These are phyloP conservation scores for Erodium moschatum DNA, from an alignment of 441 rosid genomes.

Conservation along the genomic window DNA sequence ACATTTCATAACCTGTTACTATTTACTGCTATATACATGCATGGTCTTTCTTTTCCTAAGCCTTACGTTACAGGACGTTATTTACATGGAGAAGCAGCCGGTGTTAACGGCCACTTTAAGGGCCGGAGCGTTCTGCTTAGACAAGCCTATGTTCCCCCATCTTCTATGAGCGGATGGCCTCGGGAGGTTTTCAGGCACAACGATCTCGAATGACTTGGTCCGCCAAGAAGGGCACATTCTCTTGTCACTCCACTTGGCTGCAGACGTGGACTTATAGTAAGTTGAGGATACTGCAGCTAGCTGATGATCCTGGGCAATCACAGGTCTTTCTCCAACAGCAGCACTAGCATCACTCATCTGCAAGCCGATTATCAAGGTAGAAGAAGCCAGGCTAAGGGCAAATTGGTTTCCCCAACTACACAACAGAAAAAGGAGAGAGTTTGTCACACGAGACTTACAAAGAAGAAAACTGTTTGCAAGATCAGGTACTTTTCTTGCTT, in stretches of 20 bases:
- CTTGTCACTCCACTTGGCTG: slow-evolving; percentile 50
- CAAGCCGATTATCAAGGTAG: slow-evolving; percentile 24
- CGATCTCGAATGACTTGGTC: slow-evolving; percentile 43
- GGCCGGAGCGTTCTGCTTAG: slow-evolving; percentile 21
- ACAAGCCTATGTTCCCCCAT: slow-evolving; percentile 29
- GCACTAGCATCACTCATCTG: slow-evolving; percentile 12
- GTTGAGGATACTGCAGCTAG: too few species aligned
- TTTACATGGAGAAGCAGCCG: slow-evolving; percentile 39
- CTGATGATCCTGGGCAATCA: neutral
- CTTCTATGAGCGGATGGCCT: slow-evolving; percentile 41
- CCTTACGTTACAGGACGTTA: neutral
- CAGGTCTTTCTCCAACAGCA: neutral
- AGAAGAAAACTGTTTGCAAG: neutral
- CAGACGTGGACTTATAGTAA: neutral
- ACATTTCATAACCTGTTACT: neutral
- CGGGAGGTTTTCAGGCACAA: slow-evolving; percentile 72
- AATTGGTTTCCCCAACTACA: slow-evolving; percentile 18
- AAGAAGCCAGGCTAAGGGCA: slow-evolving; percentile 21
- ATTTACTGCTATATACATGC: too few species aligned
- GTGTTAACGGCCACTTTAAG: slow-evolving; percentile 13
- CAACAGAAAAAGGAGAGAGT: neutral
- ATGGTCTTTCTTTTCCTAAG: too few species aligned
- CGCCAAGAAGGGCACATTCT: slow-evolving; percentile 56
- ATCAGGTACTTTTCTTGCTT: neutral
- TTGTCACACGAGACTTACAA: too few species aligned